Evolutionary conservation across 23 red algal genomes (phyloP).

Genomic region (Cyanidiococcus yangmingshanensis): DNA sequence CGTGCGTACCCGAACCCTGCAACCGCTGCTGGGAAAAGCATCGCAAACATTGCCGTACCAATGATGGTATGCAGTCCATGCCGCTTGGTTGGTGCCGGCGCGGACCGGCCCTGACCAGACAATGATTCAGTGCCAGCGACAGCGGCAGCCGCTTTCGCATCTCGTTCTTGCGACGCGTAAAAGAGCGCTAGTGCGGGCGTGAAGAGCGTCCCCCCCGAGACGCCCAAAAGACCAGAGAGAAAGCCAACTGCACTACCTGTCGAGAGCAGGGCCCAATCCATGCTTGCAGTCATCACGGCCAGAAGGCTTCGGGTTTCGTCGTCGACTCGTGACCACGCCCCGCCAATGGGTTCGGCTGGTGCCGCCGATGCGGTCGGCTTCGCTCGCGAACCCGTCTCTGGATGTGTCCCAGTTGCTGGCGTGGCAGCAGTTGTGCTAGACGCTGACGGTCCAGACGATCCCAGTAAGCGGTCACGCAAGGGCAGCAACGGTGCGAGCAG

Average conservation of each 20-base stretch:
- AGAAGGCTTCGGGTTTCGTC: not conserved
- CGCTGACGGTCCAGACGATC: not conserved
- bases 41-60: slow-evolving; percentile 56
- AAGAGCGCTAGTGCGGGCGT: slow-evolving; percentile 51
- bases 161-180: not conserved
- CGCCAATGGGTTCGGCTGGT: not conserved
- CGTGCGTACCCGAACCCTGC: slow-evolving; percentile 51
- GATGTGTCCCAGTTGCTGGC: not conserved
- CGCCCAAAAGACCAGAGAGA: slow-evolving; percentile 60
- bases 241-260: slow-evolving; percentile 39
- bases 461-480: slow-evolving; percentile 23
- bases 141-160: not conserved
- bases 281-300: too few species aligned
- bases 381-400: too few species aligned
- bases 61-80: slow-evolving; percentile 34
- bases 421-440: not conserved
- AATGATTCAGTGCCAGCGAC: too few species aligned
- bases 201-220: slow-evolving; percentile 63
- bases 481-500: slow-evolving; percentile 50
- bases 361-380: not conserved
- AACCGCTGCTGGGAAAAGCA: slow-evolving; percentile 46
- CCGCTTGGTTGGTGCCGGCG: not conserved
- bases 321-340: not conserved
- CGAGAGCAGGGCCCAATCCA: slow-evolving; percentile 21
- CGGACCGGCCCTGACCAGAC: too few species aligned